Percentiles rank a stretch among this genome's conserved stretches.
These are phyloP conservation scores for Trichophyton mentagrophytes DNA, from an alignment of 2,329 filamentous ascomycete genomes.

Conservation along the genomic window DNA sequence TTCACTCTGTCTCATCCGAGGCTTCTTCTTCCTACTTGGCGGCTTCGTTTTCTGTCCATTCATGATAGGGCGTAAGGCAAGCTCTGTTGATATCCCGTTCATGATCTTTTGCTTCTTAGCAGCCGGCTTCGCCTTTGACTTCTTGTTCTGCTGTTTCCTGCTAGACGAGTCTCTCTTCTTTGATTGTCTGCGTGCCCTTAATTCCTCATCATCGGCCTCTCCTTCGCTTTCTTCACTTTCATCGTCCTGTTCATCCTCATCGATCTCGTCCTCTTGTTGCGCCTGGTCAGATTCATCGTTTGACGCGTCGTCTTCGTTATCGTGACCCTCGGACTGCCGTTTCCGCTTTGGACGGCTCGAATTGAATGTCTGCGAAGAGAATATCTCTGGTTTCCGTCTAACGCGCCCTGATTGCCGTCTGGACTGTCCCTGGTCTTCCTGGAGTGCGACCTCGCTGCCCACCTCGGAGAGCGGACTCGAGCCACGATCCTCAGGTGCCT, in stretches of 20 bases:
- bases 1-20: constrained; percentile 39
- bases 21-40: constrained; percentile 37
- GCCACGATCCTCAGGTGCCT: constrained; percentile 11
- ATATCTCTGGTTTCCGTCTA: constrained; percentile 32
- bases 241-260: constrained; percentile 22
- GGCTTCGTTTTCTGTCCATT: constrained; percentile 33
- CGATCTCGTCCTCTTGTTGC: constrained; percentile 18
- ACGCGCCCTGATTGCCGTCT: constrained; percentile 35
- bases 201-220: constrained; percentile 23
- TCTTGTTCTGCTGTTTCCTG: constrained; percentile 31
- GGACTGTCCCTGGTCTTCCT: constrained; percentile 16
- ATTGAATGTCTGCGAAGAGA: constrained; percentile 23
- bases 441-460: constrained; percentile 14
- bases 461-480: constrained; percentile 13
- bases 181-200: constrained; percentile 19
- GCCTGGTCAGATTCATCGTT: constrained; percentile 21
- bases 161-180: constrained; percentile 37
- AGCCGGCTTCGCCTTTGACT: constrained; percentile 25
- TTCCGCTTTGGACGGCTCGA: constrained; percentile 36
- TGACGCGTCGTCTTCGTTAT: constrained; percentile 24
- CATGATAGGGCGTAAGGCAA: constrained; percentile 44
- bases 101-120: constrained; percentile 46
- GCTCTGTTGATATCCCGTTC: constrained; percentile 32
- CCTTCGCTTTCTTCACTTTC: constrained; percentile 19
- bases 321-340: constrained; percentile 27